Conservation (phyloP, 345 rosid genomes). For the Bruguiera parviflora region DNA sequence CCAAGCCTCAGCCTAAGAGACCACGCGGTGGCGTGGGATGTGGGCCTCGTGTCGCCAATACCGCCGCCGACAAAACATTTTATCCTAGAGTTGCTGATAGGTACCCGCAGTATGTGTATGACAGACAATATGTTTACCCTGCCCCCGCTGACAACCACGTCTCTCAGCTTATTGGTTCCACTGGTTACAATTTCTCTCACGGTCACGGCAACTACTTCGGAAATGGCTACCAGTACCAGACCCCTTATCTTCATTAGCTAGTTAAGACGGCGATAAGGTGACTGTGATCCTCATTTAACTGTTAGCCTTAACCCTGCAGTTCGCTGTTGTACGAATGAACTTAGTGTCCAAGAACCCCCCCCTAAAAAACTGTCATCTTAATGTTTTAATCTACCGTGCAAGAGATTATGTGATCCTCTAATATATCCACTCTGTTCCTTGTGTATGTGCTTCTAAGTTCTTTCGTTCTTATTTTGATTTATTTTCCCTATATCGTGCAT, state of each 20-base stretch:
- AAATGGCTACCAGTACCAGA: conserved; percentile 88
- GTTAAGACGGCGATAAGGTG: conserved; percentile 39
- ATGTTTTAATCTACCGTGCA: conserved; percentile 50
- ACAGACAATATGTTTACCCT: conserved; percentile 62
- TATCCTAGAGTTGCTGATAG: conserved; percentile 67
- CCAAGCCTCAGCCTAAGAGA: conserved; percentile 91
- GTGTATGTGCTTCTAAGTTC: conserved; percentile 19
- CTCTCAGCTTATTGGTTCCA: conserved; percentile 47
- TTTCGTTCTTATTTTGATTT: neutral
- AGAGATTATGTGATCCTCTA: conserved; percentile 49
- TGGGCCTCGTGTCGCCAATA: conserved; percentile 50
- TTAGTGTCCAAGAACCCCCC: conserved; percentile 41
- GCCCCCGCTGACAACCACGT: conserved; percentile 61
- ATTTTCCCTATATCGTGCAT: neutral
- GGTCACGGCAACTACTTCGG: conserved; percentile 87
- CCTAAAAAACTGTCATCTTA: conserved; percentile 29
- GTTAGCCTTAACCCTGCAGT: conserved; percentile 55
- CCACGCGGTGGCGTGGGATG: conserved; percentile 72
- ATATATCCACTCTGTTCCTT: conserved; percentile 50
- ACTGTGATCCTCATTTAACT: conserved; percentile 63
- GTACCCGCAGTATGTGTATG: conserved; percentile 77
- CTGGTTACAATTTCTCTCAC: conserved; percentile 66
- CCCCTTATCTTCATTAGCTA: conserved; percentile 73
- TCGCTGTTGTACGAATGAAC: conserved; percentile 59
- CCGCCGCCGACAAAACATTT: conserved; percentile 48